Evolutionary conservation across 106 monocot species (phyloP).

Genomic region (Gastrodia elata): DNA sequence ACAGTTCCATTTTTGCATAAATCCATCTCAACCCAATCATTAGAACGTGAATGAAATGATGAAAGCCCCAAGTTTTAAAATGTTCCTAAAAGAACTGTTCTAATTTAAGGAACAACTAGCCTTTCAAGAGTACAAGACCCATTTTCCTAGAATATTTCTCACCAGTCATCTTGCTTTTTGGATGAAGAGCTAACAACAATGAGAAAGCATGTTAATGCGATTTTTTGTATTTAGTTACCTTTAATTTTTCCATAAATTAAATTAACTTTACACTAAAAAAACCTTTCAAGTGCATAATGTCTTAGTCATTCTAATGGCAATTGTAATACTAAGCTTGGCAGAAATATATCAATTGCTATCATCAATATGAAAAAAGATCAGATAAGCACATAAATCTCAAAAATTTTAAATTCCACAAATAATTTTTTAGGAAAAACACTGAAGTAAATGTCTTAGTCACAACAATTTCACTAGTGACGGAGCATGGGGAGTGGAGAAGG

Average conservation of each 20-base stretch:
- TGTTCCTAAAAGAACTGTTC: background rate
- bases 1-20: background rate
- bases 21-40: background rate
- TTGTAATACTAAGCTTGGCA: background rate
- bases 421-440: slow-evolving; percentile 1
- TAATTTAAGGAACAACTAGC: too few species aligned
- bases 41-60: background rate
- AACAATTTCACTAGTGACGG: background rate
- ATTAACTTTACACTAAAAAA: background rate
- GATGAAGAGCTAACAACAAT: too few species aligned
- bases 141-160: too few species aligned
- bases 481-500: too few species aligned
- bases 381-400: background rate
- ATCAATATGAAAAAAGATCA: slow-evolving; percentile 1
- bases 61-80: background rate
- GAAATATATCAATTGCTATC: background rate
- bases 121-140: too few species aligned
- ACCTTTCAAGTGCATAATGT: background rate
- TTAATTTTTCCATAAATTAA: background rate
- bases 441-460: background rate
- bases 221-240: too few species aligned
- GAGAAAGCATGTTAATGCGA: too few species aligned
- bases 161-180: too few species aligned
- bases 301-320: background rate
- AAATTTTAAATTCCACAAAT: background rate